These are phyloP conservation scores for Kurtzmaniella cleridarum DNA, from an alignment of 805 yeast genomes.

Conservation along the genomic window DNA sequence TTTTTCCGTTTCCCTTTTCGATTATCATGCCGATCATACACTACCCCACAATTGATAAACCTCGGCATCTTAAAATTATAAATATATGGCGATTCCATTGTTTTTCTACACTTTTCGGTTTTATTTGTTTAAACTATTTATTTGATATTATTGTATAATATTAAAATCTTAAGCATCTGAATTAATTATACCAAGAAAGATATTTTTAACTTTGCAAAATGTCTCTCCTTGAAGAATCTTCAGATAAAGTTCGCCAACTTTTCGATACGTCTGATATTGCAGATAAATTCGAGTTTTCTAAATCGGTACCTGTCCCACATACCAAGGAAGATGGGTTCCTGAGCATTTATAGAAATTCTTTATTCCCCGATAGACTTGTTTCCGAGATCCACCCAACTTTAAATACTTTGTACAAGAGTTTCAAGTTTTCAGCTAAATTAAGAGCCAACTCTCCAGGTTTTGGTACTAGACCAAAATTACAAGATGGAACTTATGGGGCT, in stretches of 20 bases:
- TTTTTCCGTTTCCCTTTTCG: too few species aligned
- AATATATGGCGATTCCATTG: too few species aligned
- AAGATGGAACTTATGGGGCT: slow-evolving; percentile 25
- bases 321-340: slow-evolving; percentile 43
- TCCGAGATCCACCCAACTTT: slow-evolving; percentile 39
- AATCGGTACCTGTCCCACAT: slow-evolving; percentile 30
- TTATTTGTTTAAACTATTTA: too few species aligned
- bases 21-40: too few species aligned
- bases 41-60: too few species aligned
- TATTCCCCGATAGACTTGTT: slow-evolving; percentile 18
- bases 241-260: slow-evolving; percentile 8
- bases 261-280: slow-evolving; percentile 8
- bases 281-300: slow-evolving; percentile 4
- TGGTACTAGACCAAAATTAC: slow-evolving; percentile 34
- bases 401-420: slow-evolving; percentile 40
- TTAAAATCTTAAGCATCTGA: not conserved
- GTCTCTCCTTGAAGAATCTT: slow-evolving; percentile 10
- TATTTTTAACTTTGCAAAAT: slow-evolving; percentile 5
- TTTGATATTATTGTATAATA: too few species aligned
- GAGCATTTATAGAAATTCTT: slow-evolving; percentile 41
- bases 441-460: slow-evolving; percentile 38
- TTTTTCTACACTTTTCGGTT: too few species aligned
- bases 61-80: too few species aligned
- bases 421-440: slow-evolving; percentile 34
- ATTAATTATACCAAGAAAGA: slow-evolving; percentile 2